Evolutionary conservation across 331 rosid genomes (phyloP), one percentile per base, ranked within the genome.

Genomic region (Erythrophleum ivorense): DNA sequence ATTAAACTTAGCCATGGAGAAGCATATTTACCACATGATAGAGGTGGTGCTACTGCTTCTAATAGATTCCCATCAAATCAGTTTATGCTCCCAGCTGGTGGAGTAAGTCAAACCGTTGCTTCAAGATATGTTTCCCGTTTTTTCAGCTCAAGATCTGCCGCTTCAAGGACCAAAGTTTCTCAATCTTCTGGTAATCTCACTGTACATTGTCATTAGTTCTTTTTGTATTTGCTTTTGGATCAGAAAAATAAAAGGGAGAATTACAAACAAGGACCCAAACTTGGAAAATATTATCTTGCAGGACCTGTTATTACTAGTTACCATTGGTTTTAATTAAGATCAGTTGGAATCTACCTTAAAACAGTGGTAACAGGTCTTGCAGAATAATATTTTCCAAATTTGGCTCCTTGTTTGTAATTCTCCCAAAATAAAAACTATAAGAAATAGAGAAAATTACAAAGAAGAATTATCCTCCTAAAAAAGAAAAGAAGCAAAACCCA

Each of bases 1-100:
- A 89, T 94, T 71, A 93, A 94, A 87, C 80, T 92, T 86, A 91
- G 98, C 90, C 97, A 88, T 5, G 98, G 98, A 80, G 98, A 94
- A 87, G 98, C 98, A 84, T 94, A 94, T 89, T 85, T 94, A 71
- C 98, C 98, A 11, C 98, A 94, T 54, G 98, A 94, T 79, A 92
- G 88, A 91, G 97, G 98, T 67, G 83, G 90, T 84, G 92, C 88
- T 81, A 86, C 92, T 85, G 78, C 94, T 76, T 84, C 92, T 79
- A 83, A 85, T 86, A 89, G 93, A 92, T 90, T 91, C 86, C 87
- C 87, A 40, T 77, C 95, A 45, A 86, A 87, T 86, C 94, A 91
- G 75, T 81, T 89, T 48, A 83, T 80, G 88, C 88, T 83, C 82
- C 93, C 91, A 52, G 72, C 87, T 80, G 91, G 86, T 74, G 90